Evolutionary conservation across 148 eudicot species (phyloP).

Genomic region (Vaccinium myrtillus): DNA sequence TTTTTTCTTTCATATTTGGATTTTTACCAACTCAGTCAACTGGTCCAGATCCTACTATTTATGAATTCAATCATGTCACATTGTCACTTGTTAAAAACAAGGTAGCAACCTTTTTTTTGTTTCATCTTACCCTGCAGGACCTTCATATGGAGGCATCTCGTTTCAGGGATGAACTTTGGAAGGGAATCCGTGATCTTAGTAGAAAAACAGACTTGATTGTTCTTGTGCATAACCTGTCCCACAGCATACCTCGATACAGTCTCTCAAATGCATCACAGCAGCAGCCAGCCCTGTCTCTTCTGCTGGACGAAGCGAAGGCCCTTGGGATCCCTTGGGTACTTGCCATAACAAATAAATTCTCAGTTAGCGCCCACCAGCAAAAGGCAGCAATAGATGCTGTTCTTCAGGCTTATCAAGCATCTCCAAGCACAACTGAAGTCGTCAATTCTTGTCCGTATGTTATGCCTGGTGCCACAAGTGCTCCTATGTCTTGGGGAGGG

Average conservation of each 20-base stretch:
- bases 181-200: slow-evolving; percentile 88
- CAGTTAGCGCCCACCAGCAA: slow-evolving; percentile 95
- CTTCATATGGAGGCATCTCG: slow-evolving; percentile 73
- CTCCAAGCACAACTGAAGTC: slow-evolving; percentile 69
- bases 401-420: slow-evolving; percentile 81
- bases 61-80: background rate
- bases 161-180: slow-evolving; percentile 88
- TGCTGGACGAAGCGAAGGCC: slow-evolving; percentile 89
- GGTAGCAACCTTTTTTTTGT: background rate
- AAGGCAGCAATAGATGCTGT: slow-evolving; percentile 66
- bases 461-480: slow-evolving; percentile 63
- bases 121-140: slow-evolving; percentile 51
- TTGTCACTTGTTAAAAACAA: background rate
- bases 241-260: slow-evolving; percentile 66
- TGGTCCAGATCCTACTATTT: background rate
- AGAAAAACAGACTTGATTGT: slow-evolving; percentile 80
- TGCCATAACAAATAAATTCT: slow-evolving; percentile 87
- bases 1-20: background rate
- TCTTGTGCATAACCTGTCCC: slow-evolving; percentile 94
- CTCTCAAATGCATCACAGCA: slow-evolving; percentile 45
- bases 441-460: slow-evolving; percentile 86
- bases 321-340: slow-evolving; percentile 98
- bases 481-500: slow-evolving; percentile 44
- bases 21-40: background rate
- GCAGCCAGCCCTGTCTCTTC: slow-evolving; percentile 68